These are phyloP conservation scores for Phyllostachys edulis DNA, from an alignment of 176 grass and related monocot genomes.

Conservation along the genomic window DNA sequence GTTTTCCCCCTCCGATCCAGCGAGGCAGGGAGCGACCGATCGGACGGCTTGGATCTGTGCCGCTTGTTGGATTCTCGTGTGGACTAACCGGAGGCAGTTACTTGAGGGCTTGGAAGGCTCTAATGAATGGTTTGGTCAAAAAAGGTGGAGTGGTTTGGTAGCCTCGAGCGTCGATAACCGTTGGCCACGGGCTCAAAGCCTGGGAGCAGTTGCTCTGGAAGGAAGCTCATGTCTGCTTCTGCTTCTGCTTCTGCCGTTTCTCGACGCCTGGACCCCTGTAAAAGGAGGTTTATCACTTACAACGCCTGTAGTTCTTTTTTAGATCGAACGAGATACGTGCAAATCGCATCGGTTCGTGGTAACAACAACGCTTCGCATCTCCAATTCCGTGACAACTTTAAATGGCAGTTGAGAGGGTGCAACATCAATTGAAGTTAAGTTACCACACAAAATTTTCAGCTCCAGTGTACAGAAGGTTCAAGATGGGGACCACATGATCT, in stretches of 20 bases:
- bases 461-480: background rate
- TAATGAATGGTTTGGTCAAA: background rate
- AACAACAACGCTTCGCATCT: background rate
- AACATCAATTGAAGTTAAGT: background rate
- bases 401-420: background rate
- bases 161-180: conserved; percentile 1
- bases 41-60: background rate
- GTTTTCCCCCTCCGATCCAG: background rate
- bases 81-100: background rate
- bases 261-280: background rate
- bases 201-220: background rate
- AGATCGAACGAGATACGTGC: background rate
- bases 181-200: background rate
- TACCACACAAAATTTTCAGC: background rate
- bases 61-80: background rate
- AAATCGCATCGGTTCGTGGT: background rate
- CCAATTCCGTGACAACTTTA: background rate
- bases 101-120: background rate
- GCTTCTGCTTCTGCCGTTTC: background rate
- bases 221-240: background rate
- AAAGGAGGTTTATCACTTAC: background rate
- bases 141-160: background rate
- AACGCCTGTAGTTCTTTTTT: background rate
- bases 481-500: background rate
- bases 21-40: too few species aligned